phyloP scores from a whole-genome alignment of 768 basidiomycete species.

The Holtermanniella nyarrowii region DNA sequence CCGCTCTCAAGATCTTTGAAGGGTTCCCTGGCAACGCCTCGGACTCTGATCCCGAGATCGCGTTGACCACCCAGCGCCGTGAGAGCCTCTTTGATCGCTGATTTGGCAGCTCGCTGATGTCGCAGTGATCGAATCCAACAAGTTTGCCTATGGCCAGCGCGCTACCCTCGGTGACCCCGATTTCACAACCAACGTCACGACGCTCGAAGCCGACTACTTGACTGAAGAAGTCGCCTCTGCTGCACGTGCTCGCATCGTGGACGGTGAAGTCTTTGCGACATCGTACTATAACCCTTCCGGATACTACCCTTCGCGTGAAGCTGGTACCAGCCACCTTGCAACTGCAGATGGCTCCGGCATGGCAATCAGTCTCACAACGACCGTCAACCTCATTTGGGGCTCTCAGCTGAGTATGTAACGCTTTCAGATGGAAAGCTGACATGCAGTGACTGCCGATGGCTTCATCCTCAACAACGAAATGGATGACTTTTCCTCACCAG shows the following conservation, averaged over 20 bases:
- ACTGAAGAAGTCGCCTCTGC: constrained; percentile 25
- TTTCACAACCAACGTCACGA: constrained; percentile 42
- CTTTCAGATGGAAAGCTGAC: background rate
- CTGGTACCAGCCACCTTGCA: constrained; percentile 43
- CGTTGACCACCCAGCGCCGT: constrained; percentile 39
- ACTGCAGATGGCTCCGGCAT: constrained; percentile 40
- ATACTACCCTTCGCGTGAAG: constrained; percentile 35
- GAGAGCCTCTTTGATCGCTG: background rate
- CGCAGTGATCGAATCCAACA: constrained; percentile 38
- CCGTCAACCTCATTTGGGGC: constrained; percentile 30
- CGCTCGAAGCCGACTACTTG: constrained; percentile 38
- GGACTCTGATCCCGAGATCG: constrained; percentile 29
- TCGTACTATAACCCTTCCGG: constrained; percentile 39
- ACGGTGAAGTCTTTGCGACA: constrained; percentile 30
- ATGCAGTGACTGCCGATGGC: constrained; percentile 27
- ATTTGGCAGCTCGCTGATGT: background rate
- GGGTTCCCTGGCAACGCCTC: constrained; percentile 30
- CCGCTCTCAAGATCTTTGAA: constrained; percentile 42
- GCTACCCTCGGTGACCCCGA: constrained; percentile 42
- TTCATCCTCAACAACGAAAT: constrained; percentile 35
- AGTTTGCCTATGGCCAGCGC: constrained; percentile 41
- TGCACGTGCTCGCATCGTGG: constrained; percentile 30
- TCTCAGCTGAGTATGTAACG: constrained; percentile 21
- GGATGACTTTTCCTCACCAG: constrained; percentile 35
- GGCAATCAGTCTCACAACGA: constrained; percentile 34